Percentiles rank a stretch among this genome's conserved stretches.
phyloP scores from a whole-genome alignment of 208 protist species.

The Naegleria fowleri region DNA sequence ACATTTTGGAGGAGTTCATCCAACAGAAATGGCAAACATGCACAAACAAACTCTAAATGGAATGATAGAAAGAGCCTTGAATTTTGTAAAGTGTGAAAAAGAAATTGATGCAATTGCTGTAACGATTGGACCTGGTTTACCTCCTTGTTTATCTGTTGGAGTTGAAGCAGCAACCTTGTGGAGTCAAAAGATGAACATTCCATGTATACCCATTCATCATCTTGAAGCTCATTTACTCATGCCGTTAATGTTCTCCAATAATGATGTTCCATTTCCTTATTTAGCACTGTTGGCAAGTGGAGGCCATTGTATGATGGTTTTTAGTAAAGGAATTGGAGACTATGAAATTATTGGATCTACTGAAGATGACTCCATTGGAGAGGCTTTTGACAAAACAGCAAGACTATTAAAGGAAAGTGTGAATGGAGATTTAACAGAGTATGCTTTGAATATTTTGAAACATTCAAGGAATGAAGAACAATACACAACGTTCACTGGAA shows the following conservation, averaged over 20 bases:
- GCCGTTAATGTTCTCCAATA: background rate
- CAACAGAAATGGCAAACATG: background rate
- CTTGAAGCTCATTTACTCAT: conserved; percentile 33
- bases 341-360: conserved; percentile 15
- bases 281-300: conserved; percentile 27
- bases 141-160: conserved; percentile 16
- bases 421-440: background rate
- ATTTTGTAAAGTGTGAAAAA: background rate
- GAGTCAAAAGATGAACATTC: background rate
- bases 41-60: background rate
- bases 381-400: conserved; percentile 30
- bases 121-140: conserved; percentile 31
- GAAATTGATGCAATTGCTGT: conserved; percentile 22
- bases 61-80: background rate
- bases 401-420: conserved; percentile 1
- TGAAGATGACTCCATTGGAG: conserved; percentile 31
- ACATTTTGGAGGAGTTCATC: conserved; percentile 29
- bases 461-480: background rate
- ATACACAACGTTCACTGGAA: background rate
- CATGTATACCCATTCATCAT: conserved; percentile 29
- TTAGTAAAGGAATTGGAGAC: background rate
- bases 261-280: conserved; percentile 1
- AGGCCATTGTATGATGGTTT: conserved; percentile 25
- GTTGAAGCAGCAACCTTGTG: background rate
- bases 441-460: background rate